Base-by-base conservation (phyloP, 805 yeast species). In the Pichia thaimueangensis region DNA sequence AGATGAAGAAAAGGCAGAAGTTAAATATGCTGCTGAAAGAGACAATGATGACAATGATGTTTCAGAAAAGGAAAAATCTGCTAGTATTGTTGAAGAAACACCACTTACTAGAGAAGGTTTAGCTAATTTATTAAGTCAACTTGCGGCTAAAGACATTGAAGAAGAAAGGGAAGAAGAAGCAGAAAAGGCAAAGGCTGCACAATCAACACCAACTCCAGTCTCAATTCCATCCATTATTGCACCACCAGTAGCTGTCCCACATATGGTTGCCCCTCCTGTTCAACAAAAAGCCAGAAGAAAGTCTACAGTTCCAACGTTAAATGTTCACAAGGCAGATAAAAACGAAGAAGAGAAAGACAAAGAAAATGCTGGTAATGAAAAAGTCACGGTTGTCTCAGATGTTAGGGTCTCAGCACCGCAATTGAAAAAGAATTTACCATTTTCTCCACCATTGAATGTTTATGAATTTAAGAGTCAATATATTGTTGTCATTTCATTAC, bases 371-470 rank as follows among this genome's bases (percentile, higher is more conserved):
- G n/a, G n/a, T n/a, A 17, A 30, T 9, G 7, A 9, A 15, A 38
- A 29, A 28, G 39, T 42, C 3, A 37, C 30, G 13, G 35, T 32
- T 37, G 42, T 37, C 23, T 23, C 43, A 6, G 43, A 36, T 30
- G 39, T 38, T 12, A 30, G 38, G 15, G 33, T 39, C 19, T 36
- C 40, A 27, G 42, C 41, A 11, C 46, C 46, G 13, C 46, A 43
- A 35, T 30, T 43, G 28, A 39, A 30, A 11, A 39, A 63, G 22
- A 58, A 62, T 16, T 46, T 70, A 35, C 80, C 80, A 48, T 75
- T 74, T 47, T 72, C 81, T 10, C 83, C 84, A 20, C 73, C 74
- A 42, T 62, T 77, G 3, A 79, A 78, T 48, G 70, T 77, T n/a
- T 77, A 76, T 49, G 79, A 78, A 46, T 62, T 66, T 38, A 64